Percentiles rank a stretch among this genome's conserved stretches.
Evolutionary conservation across 257 asterid genomes (phyloP).

Genomic region (Scutellaria barbata): DNA sequence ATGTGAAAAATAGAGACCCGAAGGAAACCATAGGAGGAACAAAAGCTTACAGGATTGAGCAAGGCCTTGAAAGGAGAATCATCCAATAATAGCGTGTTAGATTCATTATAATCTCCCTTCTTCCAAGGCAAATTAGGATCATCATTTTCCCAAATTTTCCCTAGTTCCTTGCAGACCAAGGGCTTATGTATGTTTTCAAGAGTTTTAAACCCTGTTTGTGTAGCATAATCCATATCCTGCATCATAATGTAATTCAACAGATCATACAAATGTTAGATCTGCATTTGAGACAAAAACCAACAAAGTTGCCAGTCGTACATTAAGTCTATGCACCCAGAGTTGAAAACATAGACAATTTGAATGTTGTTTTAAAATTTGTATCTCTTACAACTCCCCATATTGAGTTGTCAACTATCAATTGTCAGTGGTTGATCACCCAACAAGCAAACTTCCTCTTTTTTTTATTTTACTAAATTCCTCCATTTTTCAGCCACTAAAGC

Average conservation of each 20-base stretch:
- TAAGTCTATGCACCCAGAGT: background rate
- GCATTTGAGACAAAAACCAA: slow-evolving; percentile 8
- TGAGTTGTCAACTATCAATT: slow-evolving; percentile 10
- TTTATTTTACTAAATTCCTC: background rate
- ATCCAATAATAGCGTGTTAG: slow-evolving; percentile 83
- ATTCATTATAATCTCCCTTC: slow-evolving; percentile 71
- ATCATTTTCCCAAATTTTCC: slow-evolving; percentile 65
- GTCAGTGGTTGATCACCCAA: background rate
- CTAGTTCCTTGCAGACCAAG: slow-evolving; percentile 79
- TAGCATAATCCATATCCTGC: slow-evolving; percentile 69
- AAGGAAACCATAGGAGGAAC: slow-evolving; percentile 7
- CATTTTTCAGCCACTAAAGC: slow-evolving; percentile 13
- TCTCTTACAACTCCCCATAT: background rate
- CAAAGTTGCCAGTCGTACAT: background rate
- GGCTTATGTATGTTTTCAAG: slow-evolving; percentile 73
- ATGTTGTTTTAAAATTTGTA: background rate
- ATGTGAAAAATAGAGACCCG: slow-evolving; percentile 1
- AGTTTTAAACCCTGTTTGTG: slow-evolving; percentile 61
- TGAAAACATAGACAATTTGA: slow-evolving; percentile 19
- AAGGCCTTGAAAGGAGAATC: slow-evolving; percentile 97
- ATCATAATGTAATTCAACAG: slow-evolving; percentile 24
- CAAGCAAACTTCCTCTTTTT: background rate
- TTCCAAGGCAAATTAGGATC: slow-evolving; percentile 64
- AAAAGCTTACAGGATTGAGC: slow-evolving; percentile 81
- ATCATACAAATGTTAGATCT: background rate